These are phyloP conservation scores for Flammula alnicola DNA, from an alignment of 1,284 basidiomycete species.

Conservation along the genomic window DNA sequence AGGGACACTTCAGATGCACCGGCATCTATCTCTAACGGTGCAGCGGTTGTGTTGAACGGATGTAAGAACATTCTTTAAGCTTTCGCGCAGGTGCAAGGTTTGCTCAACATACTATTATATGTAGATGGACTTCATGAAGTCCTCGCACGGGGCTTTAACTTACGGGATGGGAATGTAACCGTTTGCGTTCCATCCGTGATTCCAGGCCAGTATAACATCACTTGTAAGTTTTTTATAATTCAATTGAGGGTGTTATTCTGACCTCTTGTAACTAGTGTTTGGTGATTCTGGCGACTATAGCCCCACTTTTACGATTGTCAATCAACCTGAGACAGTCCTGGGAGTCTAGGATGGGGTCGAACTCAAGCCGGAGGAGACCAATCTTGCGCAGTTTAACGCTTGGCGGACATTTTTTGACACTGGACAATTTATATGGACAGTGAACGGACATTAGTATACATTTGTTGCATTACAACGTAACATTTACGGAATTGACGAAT, in stretches of 20 bases:
- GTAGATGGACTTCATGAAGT: constrained; percentile 14
- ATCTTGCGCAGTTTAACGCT: neutral
- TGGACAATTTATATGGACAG: constrained; percentile 4
- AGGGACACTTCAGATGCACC: constrained; percentile 34
- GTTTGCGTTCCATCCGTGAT: constrained; percentile 28
- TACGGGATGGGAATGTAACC: constrained; percentile 29
- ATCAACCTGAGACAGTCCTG: neutral
- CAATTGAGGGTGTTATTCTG: neutral
- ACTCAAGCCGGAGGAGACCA: neutral
- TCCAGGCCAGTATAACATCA: constrained; percentile 28
- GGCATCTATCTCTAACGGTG: constrained; percentile 32
- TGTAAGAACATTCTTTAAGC: constrained; percentile 19
- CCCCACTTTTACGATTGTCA: constrained; percentile 24
- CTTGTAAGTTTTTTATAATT: constrained; percentile 26
- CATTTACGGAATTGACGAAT: constrained; percentile 16
- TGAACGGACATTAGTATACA: constrained; percentile 1
- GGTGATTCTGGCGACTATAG: constrained; percentile 39
- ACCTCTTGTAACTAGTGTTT: constrained; percentile 25
- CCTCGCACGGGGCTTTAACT: constrained; percentile 27
- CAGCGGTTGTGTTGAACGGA: constrained; percentile 28
- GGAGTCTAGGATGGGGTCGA: too few species aligned
- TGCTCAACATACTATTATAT: neutral
- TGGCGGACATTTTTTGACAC: constrained; percentile 8
- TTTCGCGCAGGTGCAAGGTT: neutral
- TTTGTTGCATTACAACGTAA: constrained; percentile 1